Conservation (phyloP, 1,284 basidiomycete genomes). For the Lentinula novae-zelandiae region DNA sequence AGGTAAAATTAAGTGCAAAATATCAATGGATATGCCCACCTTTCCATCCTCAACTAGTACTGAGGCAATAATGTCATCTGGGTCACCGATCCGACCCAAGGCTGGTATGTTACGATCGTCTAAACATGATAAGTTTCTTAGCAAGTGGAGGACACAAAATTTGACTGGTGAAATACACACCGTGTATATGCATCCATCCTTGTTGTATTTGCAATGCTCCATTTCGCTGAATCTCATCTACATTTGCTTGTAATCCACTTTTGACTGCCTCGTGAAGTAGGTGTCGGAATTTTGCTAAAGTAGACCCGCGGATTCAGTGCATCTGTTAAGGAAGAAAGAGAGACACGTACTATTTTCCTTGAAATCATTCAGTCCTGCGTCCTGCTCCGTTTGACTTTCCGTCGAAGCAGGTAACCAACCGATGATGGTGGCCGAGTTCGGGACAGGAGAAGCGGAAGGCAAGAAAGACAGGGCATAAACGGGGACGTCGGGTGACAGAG, state of each 20-base stretch:
- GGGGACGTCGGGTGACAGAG: conserved; percentile 38
- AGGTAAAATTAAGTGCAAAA: background rate
- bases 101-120: conserved; percentile 71
- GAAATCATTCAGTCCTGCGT: conserved; percentile 65
- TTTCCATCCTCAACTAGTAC: conserved; percentile 69
- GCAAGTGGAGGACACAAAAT: background rate
- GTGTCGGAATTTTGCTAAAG: conserved; percentile 51
- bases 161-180: conserved; percentile 32
- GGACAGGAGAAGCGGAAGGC: conserved; percentile 35
- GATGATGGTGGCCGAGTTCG: conserved; percentile 51
- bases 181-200: conserved; percentile 85
- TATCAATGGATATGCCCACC: conserved; percentile 31
- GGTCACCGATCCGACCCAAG: conserved; percentile 68
- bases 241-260: conserved; percentile 46
- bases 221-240: conserved; percentile 64
- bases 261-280: conserved; percentile 59
- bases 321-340: background rate
- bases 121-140: conserved; percentile 23
- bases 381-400: conserved; percentile 26
- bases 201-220: conserved; percentile 59
- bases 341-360: conserved; percentile 55
- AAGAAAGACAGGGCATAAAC: conserved; percentile 67
- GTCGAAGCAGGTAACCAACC: conserved; percentile 67
- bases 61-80: conserved; percentile 75
- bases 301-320: background rate